Conservation (phyloP, 345 rosid genomes). For the Raphanus raphanistrum region DNA sequence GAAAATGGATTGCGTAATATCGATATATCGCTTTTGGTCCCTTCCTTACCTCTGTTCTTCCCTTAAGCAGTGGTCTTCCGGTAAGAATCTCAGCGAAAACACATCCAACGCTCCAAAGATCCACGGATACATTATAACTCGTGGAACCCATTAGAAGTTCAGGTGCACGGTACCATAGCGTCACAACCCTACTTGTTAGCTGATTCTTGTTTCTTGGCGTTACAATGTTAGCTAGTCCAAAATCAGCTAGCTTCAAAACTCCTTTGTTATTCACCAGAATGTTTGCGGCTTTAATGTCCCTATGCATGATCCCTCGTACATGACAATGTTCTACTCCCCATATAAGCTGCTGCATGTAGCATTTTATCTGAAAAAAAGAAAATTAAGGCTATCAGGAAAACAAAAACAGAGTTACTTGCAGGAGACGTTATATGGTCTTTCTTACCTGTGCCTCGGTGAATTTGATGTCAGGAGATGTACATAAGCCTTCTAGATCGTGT, state of each 20-base stretch:
- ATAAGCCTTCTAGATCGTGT: conserved; percentile 72
- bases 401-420: conserved; percentile 14
- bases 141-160: conserved; percentile 84
- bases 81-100: conserved; percentile 68
- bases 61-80: conserved; percentile 72
- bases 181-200: conserved; percentile 74
- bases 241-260: conserved; percentile 68
- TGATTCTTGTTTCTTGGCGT: conserved; percentile 54
- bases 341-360: conserved; percentile 82
- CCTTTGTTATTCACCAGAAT: conserved; percentile 75
- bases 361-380: conserved; percentile 51
- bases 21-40: not conserved
- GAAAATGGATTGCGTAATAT: not conserved
- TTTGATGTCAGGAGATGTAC: conserved; percentile 56
- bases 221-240: conserved; percentile 68
- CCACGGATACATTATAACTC: conserved; percentile 63
- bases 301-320: conserved; percentile 64
- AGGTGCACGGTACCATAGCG: conserved; percentile 87
- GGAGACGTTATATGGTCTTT: not conserved
- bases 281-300: conserved; percentile 74
- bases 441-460: conserved; percentile 67
- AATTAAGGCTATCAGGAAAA: not conserved
- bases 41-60: conserved; percentile 53
- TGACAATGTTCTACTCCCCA: conserved; percentile 77
- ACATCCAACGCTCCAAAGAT: conserved; percentile 83